These are phyloP conservation scores for Lyophyllum semitale DNA, from an alignment of 768 basidiomycete species.

Conservation along the genomic window DNA sequence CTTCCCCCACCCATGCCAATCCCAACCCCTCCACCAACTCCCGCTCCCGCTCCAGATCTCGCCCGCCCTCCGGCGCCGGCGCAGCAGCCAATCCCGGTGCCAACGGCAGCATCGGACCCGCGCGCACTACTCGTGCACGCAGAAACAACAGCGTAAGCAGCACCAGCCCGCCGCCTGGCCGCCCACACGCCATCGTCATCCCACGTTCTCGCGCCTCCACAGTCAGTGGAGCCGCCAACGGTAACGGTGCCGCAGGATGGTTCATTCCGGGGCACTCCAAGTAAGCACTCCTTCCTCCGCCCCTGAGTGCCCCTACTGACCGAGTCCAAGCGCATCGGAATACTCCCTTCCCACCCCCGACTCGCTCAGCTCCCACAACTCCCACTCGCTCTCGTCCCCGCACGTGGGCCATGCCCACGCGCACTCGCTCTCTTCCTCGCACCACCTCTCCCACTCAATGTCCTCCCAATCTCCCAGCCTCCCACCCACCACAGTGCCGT, in stretches of 20 bases:
- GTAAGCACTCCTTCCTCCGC: slow-evolving; percentile 20
- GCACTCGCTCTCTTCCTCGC: slow-evolving; percentile 26
- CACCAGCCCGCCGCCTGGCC: slow-evolving; percentile 51
- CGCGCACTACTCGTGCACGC: slow-evolving; percentile 55
- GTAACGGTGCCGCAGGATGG: slow-evolving; percentile 22
- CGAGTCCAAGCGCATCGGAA: slow-evolving; percentile 13
- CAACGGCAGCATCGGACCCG: slow-evolving; percentile 46
- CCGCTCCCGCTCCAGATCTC: slow-evolving; percentile 50
- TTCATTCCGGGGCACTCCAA: slow-evolving; percentile 30
- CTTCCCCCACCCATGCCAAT: slow-evolving; percentile 28
- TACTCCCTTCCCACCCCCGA: slow-evolving; percentile 49
- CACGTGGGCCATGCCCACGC: slow-evolving; percentile 25
- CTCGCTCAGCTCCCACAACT: slow-evolving; percentile 32
- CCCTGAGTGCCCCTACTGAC: neutral
- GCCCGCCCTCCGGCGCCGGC: slow-evolving; percentile 26
- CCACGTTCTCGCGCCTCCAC: slow-evolving; percentile 34
- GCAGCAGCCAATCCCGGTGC: slow-evolving; percentile 1
- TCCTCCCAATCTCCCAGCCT: slow-evolving; percentile 25
- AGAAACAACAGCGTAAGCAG: slow-evolving; percentile 63
- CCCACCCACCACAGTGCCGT: neutral
- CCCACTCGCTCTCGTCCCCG: slow-evolving; percentile 25
- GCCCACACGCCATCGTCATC: slow-evolving; percentile 74
- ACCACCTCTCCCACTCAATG: slow-evolving; percentile 21
- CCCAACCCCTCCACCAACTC: slow-evolving; percentile 18
- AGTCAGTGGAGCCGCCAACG: slow-evolving; percentile 17